Evolutionary conservation across 345 rosid genomes (phyloP).

Genomic region (Eutrema japonicum): DNA sequence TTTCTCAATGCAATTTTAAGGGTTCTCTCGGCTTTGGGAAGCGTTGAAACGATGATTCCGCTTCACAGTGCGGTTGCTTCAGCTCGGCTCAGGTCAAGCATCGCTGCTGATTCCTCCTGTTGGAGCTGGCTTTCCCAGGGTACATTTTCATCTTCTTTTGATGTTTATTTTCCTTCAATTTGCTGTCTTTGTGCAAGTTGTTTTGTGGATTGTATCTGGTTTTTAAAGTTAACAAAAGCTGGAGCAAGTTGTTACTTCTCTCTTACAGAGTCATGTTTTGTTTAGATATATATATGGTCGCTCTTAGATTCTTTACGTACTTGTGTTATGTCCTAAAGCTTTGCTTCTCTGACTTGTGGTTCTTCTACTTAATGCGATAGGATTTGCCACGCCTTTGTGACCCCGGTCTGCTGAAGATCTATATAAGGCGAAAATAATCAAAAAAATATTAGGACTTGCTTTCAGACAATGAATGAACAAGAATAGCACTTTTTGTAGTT

Average conservation of each 20-base stretch:
- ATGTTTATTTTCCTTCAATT: not conserved
- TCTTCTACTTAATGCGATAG: constrained; percentile 58
- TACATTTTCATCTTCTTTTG: constrained; percentile 10
- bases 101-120: constrained; percentile 82
- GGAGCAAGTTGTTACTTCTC: not conserved
- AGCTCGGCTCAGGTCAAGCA: constrained; percentile 76
- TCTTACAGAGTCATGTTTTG: constrained; percentile 16
- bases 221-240: not conserved
- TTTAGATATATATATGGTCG: not conserved
- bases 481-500: constrained; percentile 2
- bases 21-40: constrained; percentile 64
- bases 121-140: constrained; percentile 96
- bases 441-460: constrained; percentile 25
- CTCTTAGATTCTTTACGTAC: not conserved
- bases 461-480: constrained; percentile 39
- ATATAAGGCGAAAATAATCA: constrained; percentile 43
- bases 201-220: not conserved
- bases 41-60: constrained; percentile 77
- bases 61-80: constrained; percentile 84
- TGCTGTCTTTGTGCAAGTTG: not conserved
- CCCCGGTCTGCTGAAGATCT: constrained; percentile 54
- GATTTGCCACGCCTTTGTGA: constrained; percentile 93
- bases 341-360: constrained; percentile 40
- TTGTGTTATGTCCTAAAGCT: constrained; percentile 5
- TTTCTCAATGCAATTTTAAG: constrained; percentile 40